Percentiles rank a stretch among this genome's conserved stretches.
These are phyloP conservation scores for Stachybotrys chartarum DNA, from an alignment of 2,329 filamentous ascomycete species.

Conservation along the genomic window DNA sequence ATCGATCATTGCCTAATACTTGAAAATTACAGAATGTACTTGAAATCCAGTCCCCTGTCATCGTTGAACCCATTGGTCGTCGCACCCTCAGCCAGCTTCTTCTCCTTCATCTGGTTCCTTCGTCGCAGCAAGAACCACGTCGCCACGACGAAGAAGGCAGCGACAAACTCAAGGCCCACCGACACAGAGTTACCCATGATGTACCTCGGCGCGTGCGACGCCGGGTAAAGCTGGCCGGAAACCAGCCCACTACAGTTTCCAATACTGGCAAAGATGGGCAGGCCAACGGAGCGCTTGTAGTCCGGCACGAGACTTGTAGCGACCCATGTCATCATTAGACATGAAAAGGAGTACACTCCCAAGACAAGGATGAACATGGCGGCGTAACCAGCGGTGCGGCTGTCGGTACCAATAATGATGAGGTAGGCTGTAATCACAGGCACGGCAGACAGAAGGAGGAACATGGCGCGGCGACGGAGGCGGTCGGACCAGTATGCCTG, in stretches of 20 bases:
- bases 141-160: constrained; percentile 14
- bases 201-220: constrained; percentile 14
- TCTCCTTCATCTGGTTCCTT: constrained; percentile 18
- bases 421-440: constrained; percentile 21
- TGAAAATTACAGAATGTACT: constrained; percentile 16
- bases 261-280: constrained; percentile 38
- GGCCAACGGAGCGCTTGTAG: constrained; percentile 37
- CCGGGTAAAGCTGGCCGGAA: constrained; percentile 35
- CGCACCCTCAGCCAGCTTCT: constrained; percentile 12
- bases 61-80: constrained; percentile 11
- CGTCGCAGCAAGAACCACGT: constrained; percentile 18
- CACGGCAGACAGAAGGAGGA: constrained; percentile 9
- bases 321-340: constrained; percentile 30
- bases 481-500: constrained; percentile 12
- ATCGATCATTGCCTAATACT: neutral
- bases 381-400: constrained; percentile 14
- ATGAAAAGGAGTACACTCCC: constrained; percentile 17
- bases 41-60: constrained; percentile 8
- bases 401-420: constrained; percentile 15
- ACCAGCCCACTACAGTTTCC: constrained; percentile 41
- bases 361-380: constrained; percentile 12
- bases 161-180: constrained; percentile 16
- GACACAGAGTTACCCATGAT: constrained; percentile 20
- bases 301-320: constrained; percentile 40
- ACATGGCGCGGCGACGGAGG: constrained; percentile 13